Evolutionary conservation across 805 yeast species (phyloP), one percentile per base, ranked within the genome.

Genomic region (Metschnikowia amazonensis): DNA sequence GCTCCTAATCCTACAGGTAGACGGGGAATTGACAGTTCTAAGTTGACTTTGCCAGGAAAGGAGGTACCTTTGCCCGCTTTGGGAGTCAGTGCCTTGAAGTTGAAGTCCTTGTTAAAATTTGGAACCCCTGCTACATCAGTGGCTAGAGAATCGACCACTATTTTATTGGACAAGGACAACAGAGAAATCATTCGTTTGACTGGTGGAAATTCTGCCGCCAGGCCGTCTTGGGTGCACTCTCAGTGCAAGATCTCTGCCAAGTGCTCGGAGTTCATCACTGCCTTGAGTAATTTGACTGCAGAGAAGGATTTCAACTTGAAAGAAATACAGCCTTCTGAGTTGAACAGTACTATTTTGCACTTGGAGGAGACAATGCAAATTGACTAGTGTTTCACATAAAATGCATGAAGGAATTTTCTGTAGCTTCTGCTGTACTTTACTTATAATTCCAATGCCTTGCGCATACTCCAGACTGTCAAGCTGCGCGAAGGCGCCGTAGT

Each of bases 151-250:
- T 74, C 82, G 50, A 71, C 86, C 36, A 89, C 98, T 4, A 79
- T 94, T 41, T 75, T 84, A 27, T 69, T 89, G 44, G 63, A 70
- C 48, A 58, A 63, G 33, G 70, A 70, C 40, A 67, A 58, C 47
- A 70, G 72, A 36, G 94, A 86, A 63, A 69, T 86, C 14, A 65
- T 90, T 46, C 79, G 96, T 62, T 74, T 92, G 52, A 80, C 92
- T 23, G 97, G 97, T 38, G 96, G 96, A 39, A 64, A 72, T 31
- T 74, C 76, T 56, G 74, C 83, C 21, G 75, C 82, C 43, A 75
- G 77, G 48, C 90, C 97, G 56, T 80, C 88, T 55, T 94, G 95
- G 94, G 84, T 86, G 36, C 97, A 90, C 62, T 87, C 96, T 23
- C 70, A 77, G 34, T 82, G 72, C 67, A 83, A 83, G 64, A 66